A percentile compares a stretch with the other conserved stretches of the same genome.
Evolutionary conservation across 2,329 filamentous ascomycete species (phyloP).

Genomic region (Diaporthe citri): DNA sequence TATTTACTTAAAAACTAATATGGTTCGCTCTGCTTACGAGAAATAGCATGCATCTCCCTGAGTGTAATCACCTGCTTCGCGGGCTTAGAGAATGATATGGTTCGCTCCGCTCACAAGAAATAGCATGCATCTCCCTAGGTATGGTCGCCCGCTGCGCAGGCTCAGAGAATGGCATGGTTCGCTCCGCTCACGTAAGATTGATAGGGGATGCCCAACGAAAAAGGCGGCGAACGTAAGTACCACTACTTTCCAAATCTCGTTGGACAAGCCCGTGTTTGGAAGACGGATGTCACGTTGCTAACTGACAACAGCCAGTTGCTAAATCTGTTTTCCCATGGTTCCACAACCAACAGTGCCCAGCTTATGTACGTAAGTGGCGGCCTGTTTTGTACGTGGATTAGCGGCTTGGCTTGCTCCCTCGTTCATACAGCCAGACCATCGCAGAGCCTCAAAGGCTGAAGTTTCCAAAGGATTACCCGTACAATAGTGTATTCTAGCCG

Average conservation of each 20-base stretch:
- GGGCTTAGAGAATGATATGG: no score
- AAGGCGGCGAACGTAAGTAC: no score
- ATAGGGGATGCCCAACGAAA: no score
- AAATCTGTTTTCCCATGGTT: neutral
- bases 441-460: neutral
- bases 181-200: no score
- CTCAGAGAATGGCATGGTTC: no score
- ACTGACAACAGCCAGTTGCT: neutral
- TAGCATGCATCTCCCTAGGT: no score
- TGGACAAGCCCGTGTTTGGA: neutral
- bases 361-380: neutral
- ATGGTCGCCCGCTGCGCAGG: no score
- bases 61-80: no score
- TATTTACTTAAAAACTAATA: no score
- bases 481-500: neutral
- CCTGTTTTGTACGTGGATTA: neutral
- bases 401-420: neutral
- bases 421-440: neutral
- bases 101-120: no score
- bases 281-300: neutral
- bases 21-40: no score
- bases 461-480: neutral
- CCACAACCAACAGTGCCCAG: neutral
- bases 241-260: neutral
- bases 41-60: no score